phyloP scores from a whole-genome alignment of 164 flowering plant species.

The Saururus chinensis region DNA sequence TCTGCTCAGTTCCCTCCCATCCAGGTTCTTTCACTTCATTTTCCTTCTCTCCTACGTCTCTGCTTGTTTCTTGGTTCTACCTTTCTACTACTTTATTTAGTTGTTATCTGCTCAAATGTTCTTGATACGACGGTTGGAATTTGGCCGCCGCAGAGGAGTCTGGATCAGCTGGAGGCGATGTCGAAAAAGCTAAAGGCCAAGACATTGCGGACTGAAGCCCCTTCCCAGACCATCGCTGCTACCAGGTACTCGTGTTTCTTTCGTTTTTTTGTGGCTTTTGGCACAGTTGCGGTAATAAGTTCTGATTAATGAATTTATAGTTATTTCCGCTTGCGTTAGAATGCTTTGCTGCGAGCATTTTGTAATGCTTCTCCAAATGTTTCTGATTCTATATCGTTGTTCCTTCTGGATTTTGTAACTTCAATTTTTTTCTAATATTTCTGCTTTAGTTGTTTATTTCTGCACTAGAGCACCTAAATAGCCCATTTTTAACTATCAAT shows the following conservation, averaged over 20 bases:
- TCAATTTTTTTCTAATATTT: too few relatives aligned
- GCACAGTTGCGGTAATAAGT: neutral
- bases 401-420: too few relatives aligned
- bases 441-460: too few relatives aligned
- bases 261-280: neutral
- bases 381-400: too few relatives aligned
- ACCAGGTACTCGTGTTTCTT: constrained; percentile 37
- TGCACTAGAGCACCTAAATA: too few relatives aligned
- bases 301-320: neutral
- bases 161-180: constrained; percentile 82
- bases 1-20: constrained; percentile 94
- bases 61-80: neutral
- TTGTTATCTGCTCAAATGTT: neutral
- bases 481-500: too few relatives aligned
- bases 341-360: too few relatives aligned
- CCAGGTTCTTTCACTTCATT: constrained; percentile 41
- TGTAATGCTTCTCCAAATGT: too few relatives aligned
- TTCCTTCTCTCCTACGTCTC: too few relatives aligned
- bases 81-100: too few relatives aligned
- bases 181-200: constrained; percentile 95
- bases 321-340: too few relatives aligned
- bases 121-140: neutral
- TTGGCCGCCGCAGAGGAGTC: constrained; percentile 53
- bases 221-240: constrained; percentile 85
- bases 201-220: constrained; percentile 72